Conservation (phyloP, 2,329 filamentous ascomycete genomes). For the Plectosphaerella cucumerina region DNA sequence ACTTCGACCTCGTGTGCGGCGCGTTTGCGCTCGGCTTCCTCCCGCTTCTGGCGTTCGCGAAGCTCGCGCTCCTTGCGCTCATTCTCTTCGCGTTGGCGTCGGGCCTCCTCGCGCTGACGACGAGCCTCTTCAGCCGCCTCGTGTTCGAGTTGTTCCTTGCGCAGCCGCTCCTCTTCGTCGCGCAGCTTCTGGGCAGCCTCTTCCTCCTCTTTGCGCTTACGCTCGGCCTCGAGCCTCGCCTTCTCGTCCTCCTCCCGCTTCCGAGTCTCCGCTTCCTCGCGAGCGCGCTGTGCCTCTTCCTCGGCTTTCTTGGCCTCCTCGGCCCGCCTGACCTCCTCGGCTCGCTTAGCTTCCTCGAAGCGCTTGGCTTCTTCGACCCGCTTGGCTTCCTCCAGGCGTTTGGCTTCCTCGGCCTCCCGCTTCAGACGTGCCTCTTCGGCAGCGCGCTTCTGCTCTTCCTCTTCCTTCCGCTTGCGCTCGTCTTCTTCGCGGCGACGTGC, state of each 20-base stretch:
- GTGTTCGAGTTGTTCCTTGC: conserved; percentile 38
- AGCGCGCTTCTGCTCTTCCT: conserved; percentile 16
- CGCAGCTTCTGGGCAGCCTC: conserved; percentile 26
- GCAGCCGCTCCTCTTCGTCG: conserved; percentile 42
- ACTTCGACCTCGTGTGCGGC: conserved; percentile 48
- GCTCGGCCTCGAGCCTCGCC: conserved; percentile 31
- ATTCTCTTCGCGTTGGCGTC: conserved; percentile 47
- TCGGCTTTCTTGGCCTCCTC: conserved; percentile 19
- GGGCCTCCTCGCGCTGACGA: conserved; percentile 46
- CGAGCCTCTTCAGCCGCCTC: conserved; percentile 46
- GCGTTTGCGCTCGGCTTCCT: conserved; percentile 44
- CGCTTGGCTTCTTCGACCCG: conserved; percentile 12
- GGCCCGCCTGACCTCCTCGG: conserved; percentile 12
- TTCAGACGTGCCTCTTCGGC: conserved; percentile 1
- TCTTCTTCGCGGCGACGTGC: conserved; percentile 26
- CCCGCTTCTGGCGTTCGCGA: conserved; percentile 35
- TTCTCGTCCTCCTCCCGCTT: conserved; percentile 32
- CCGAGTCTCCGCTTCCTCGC: conserved; percentile 21
- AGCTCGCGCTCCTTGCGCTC: conserved; percentile 47
- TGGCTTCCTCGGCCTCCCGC: conserved; percentile 15
- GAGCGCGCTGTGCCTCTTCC: conserved; percentile 13
- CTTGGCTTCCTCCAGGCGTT: conserved; percentile 18
- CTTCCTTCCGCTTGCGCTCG: conserved; percentile 19
- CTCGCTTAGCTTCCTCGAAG: conserved; percentile 19
- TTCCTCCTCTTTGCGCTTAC: conserved; percentile 31